phyloP scores from a whole-genome alignment of 2,329 filamentous ascomycete species.

The Phoma sp. region DNA sequence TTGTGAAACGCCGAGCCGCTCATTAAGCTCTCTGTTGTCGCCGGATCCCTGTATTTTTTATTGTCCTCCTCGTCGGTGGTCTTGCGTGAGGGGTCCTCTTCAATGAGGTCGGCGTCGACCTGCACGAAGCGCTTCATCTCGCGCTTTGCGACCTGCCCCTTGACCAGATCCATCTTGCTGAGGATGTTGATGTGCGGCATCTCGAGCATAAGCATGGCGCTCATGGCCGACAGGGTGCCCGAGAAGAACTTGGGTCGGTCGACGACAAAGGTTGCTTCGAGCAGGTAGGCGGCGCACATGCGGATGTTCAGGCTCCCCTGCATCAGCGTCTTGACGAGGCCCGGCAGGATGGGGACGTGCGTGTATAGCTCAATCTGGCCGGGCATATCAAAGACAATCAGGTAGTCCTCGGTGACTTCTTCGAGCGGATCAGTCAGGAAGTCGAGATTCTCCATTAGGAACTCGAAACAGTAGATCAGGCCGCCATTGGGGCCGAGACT shows the following conservation, averaged over 20 bases:
- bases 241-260: constrained; percentile 98
- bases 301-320: constrained; percentile 86
- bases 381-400: constrained; percentile 98
- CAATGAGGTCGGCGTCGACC: constrained; percentile 81
- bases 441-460: constrained; percentile 91
- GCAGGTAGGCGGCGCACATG: constrained; percentile 90
- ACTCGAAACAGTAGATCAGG: constrained; percentile 96
- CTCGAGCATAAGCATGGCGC: constrained; percentile 98
- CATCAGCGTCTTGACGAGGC: constrained; percentile 81
- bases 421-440: constrained; percentile 88
- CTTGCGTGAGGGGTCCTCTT: constrained; percentile 73
- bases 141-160: constrained; percentile 84
- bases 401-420: constrained; percentile 87
- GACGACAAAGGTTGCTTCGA: constrained; percentile 94
- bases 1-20: constrained; percentile 80
- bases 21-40: constrained; percentile 75
- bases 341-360: constrained; percentile 90
- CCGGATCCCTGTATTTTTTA: constrained; percentile 65
- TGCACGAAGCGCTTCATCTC: constrained; percentile 91
- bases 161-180: constrained; percentile 97
- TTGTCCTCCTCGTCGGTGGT: constrained; percentile 54
- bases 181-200: constrained; percentile 95
- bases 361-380: constrained; percentile 99
- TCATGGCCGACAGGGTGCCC: constrained; percentile 95
- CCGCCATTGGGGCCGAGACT: constrained; percentile 89